Evolutionary conservation across 2,329 filamentous ascomycete species (phyloP).

Genomic region (Pestalotiopsis sp.): DNA sequence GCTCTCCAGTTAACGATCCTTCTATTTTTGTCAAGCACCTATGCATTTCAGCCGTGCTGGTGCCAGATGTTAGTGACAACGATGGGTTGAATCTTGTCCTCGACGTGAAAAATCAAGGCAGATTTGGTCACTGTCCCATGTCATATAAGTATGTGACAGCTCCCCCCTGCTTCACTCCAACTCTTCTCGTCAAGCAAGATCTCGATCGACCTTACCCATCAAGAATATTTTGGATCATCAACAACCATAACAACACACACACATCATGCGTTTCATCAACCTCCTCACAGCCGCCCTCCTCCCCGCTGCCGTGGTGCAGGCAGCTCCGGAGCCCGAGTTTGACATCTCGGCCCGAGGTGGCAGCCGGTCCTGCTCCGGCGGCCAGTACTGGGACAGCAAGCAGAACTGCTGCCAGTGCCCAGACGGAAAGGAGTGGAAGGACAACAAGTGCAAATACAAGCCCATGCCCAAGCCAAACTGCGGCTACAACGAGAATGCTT

Average conservation of each 20-base stretch:
- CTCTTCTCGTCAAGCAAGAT: too few relatives aligned
- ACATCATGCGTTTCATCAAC: not conserved
- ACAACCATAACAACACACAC: not conserved
- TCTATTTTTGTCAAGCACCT: not conserved
- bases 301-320: not conserved
- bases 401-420: conserved; percentile 2
- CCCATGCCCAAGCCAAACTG: not conserved
- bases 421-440: conserved; percentile 5
- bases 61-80: not conserved
- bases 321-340: not conserved
- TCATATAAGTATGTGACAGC: not conserved
- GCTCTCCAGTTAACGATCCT: not conserved
- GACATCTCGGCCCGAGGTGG: not conserved
- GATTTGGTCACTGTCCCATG: not conserved
- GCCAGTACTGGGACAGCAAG: not conserved
- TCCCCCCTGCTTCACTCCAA: not conserved
- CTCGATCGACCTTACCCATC: too few relatives aligned
- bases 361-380: not conserved
- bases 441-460: not conserved
- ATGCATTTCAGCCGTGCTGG: not conserved
- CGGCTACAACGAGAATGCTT: not conserved
- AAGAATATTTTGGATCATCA: not conserved
- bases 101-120: not conserved
- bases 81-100: not conserved
- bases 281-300: not conserved